These are phyloP conservation scores for Sporobolus alterniflorus DNA, from an alignment of 202 grass and related monocot genomes.

Conservation along the genomic window DNA sequence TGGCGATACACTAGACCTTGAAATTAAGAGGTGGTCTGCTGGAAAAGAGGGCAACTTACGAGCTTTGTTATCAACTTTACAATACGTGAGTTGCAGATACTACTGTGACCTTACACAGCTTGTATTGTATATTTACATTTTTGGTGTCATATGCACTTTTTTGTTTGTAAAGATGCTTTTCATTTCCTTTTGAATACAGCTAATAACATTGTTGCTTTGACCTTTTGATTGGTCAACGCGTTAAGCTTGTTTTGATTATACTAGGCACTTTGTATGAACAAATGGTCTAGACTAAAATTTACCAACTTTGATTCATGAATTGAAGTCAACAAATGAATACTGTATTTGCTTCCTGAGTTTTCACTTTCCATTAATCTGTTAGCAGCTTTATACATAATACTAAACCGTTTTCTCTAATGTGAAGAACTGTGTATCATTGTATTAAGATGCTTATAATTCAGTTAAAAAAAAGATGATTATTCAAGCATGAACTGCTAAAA, in stretches of 20 bases:
- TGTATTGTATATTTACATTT: slow-evolving; percentile 2
- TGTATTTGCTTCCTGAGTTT: not conserved
- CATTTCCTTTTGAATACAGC: slow-evolving; percentile 10
- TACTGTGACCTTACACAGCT: not conserved
- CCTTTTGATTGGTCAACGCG: not conserved
- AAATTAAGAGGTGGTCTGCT: slow-evolving; percentile 96
- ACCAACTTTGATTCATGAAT: not conserved
- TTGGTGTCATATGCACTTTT: not conserved
- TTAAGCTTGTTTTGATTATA: slow-evolving; percentile 4
- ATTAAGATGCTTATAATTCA: not conserved
- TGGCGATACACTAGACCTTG: slow-evolving; percentile 72
- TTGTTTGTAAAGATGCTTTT: not conserved
- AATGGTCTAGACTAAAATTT: not conserved
- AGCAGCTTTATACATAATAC: not conserved
- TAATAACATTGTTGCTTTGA: not conserved
- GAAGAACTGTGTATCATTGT: not conserved
- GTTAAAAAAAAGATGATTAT: too few relatives aligned
- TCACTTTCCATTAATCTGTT: slow-evolving; percentile 1
- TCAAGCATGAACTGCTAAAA: too few relatives aligned
- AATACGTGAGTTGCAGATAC: slow-evolving; percentile 72
- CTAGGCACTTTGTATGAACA: not conserved
- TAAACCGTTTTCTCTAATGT: not conserved
- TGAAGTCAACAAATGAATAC: not conserved
- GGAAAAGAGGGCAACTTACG: slow-evolving; percentile 98
- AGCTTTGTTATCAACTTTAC: slow-evolving; percentile 88